These are phyloP conservation scores for Hylodesmum podocarpum DNA, from an alignment of 306 rosid species.

Conservation along the genomic window DNA sequence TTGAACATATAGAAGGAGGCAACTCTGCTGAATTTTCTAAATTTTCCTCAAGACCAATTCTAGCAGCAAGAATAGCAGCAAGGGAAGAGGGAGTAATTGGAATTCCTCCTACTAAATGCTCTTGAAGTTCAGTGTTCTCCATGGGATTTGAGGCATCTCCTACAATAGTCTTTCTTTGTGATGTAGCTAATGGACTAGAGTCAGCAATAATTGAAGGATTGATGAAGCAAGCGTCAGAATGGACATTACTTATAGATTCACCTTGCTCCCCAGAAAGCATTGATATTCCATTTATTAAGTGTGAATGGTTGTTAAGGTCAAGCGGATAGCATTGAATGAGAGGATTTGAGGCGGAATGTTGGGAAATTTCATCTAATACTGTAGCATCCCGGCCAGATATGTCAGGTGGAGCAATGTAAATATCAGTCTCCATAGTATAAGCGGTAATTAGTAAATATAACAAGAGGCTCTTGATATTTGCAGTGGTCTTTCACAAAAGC, in stretches of 20 bases:
- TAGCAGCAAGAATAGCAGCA: slow-evolving; percentile 48
- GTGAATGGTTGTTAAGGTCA: slow-evolving; percentile 47
- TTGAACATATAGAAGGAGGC: slow-evolving; percentile 36
- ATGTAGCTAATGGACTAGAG: slow-evolving; percentile 33
- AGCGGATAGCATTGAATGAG: slow-evolving; percentile 42
- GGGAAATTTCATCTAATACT: slow-evolving; percentile 40
- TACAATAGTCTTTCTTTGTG: slow-evolving; percentile 33
- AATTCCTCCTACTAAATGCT: slow-evolving; percentile 34
- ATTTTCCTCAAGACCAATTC: slow-evolving; percentile 47
- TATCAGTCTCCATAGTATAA: slow-evolving; percentile 46
- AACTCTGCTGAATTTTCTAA: slow-evolving; percentile 42
- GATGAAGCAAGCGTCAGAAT: slow-evolving; percentile 19
- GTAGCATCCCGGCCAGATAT: slow-evolving; percentile 34
- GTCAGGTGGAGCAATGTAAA: slow-evolving; percentile 32
- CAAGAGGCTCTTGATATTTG: background rate
- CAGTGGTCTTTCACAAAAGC: slow-evolving; percentile 13
- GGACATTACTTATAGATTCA: slow-evolving; percentile 29
- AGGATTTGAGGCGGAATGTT: slow-evolving; percentile 37
- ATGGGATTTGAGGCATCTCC: slow-evolving; percentile 42
- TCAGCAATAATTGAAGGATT: slow-evolving; percentile 28
- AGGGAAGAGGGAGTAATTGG: slow-evolving; percentile 43
- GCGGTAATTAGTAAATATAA: background rate
- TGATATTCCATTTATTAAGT: slow-evolving; percentile 39
- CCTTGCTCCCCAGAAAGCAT: slow-evolving; percentile 37
- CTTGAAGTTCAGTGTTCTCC: slow-evolving; percentile 41